These are phyloP conservation scores for Schizophyllum commune DNA, from an alignment of 1,284 basidiomycete species.

Conservation along the genomic window DNA sequence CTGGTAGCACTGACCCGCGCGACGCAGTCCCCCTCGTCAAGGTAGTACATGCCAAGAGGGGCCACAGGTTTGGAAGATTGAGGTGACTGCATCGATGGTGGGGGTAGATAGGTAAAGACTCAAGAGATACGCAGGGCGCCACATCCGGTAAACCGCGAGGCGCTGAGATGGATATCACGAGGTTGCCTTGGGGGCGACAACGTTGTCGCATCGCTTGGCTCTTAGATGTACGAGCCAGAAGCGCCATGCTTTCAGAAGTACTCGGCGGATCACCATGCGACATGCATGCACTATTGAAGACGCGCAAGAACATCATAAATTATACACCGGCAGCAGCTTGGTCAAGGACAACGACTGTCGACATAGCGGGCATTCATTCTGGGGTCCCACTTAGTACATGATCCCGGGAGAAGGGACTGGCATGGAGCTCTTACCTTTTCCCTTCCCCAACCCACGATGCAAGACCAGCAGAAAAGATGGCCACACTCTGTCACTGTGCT, in stretches of 20 bases:
- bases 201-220: no score
- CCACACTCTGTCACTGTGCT: conserved; percentile 90
- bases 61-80: not conserved
- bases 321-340: conserved; percentile 76
- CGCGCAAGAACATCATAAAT: conserved; percentile 42
- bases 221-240: no score
- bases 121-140: no score
- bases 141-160: no score
- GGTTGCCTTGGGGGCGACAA: no score
- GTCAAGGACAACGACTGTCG: conserved; percentile 72
- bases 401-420: not conserved
- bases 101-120: no score
- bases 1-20: not conserved
- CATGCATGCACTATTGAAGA: not conserved
- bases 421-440: conserved; percentile 58
- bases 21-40: not conserved
- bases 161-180: no score
- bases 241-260: not conserved
- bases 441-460: conserved; percentile 81
- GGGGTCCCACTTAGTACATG: conserved; percentile 6
- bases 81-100: not conserved
- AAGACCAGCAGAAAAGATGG: conserved; percentile 92
- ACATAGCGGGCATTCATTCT: conserved; percentile 83
- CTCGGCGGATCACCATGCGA: not conserved
- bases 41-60: not conserved